Conservation (phyloP, 2,329 filamentous ascomycete genomes). For the Aspergillus flavus region DNA sequence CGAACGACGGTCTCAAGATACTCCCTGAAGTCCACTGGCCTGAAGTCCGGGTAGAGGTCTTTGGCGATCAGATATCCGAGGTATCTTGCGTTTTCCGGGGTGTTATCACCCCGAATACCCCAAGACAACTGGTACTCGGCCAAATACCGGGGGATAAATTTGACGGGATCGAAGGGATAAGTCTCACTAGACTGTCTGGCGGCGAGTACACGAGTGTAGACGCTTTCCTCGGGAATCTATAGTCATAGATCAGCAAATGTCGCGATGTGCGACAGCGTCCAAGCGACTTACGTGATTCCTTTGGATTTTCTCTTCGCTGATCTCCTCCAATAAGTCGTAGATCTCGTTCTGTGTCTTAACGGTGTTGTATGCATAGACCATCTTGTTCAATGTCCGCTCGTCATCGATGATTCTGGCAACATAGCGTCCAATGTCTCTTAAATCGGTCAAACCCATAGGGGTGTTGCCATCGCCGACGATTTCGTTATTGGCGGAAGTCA, state of each 20-base stretch:
- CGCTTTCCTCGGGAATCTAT: conserved; percentile 38
- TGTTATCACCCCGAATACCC: conserved; percentile 57
- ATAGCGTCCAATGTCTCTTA: conserved; percentile 57
- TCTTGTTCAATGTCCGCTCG: conserved; percentile 56
- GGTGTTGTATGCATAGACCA: conserved; percentile 54
- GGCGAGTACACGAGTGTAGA: conserved; percentile 37
- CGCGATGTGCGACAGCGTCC: neutral
- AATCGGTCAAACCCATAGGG: conserved; percentile 50
- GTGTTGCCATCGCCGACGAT: conserved; percentile 52
- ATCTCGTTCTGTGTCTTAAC: conserved; percentile 52
- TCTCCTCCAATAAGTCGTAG: conserved; percentile 48
- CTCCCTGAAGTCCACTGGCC: conserved; percentile 42
- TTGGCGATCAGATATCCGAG: conserved; percentile 57
- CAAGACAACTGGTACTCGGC: conserved; percentile 51
- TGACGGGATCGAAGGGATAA: conserved; percentile 40
- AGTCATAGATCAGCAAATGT: conserved; percentile 15
- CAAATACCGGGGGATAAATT: conserved; percentile 38
- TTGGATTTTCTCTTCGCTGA: conserved; percentile 53
- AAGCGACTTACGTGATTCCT: conserved; percentile 39
- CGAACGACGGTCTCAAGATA: conserved; percentile 46
- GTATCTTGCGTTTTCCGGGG: conserved; percentile 55
- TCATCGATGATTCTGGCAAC: conserved; percentile 56
- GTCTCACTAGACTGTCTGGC: conserved; percentile 38
- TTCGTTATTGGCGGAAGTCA: conserved; percentile 37
- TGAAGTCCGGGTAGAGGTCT: conserved; percentile 58